Evolutionary conservation across 306 rosid species (phyloP).

Genomic region (Sophora flavescens): DNA sequence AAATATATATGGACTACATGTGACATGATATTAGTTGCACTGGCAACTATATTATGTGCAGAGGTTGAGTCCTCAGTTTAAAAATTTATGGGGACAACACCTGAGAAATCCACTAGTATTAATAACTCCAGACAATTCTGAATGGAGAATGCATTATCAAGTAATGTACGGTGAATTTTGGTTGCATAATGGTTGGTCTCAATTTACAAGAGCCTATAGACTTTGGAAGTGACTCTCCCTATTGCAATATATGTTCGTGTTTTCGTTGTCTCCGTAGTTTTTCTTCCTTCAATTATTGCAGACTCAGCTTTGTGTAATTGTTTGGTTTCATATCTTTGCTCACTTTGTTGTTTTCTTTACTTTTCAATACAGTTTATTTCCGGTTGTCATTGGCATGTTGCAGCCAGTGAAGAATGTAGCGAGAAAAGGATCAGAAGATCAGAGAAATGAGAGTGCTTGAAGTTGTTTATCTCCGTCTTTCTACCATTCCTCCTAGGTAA

Average conservation of each 20-base stretch:
- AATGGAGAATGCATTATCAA: too few relatives aligned
- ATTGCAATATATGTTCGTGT: slow-evolving; percentile 11
- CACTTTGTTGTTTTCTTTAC: slow-evolving; percentile 11
- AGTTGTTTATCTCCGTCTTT: slow-evolving; percentile 70
- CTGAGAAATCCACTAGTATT: too few relatives aligned
- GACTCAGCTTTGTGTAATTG: slow-evolving; percentile 3
- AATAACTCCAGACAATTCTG: too few relatives aligned
- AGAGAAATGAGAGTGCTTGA: slow-evolving; percentile 72
- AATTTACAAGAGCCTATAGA: too few relatives aligned
- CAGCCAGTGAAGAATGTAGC: slow-evolving; percentile 73
- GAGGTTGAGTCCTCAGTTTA: too few relatives aligned
- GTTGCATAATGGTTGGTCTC: too few relatives aligned
- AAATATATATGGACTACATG: too few relatives aligned
- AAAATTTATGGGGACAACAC: too few relatives aligned
- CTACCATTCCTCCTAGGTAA: slow-evolving; percentile 81
- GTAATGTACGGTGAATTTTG: too few relatives aligned
- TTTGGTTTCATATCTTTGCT: slow-evolving; percentile 22
- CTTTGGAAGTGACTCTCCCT: not conserved
- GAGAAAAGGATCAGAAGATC: too few relatives aligned
- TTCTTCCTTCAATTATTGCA: slow-evolving; percentile 1
- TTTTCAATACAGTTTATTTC: slow-evolving; percentile 58
- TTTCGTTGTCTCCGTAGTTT: not conserved
- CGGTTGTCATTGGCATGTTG: slow-evolving; percentile 62
- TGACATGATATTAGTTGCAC: too few relatives aligned
- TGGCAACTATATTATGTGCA: too few relatives aligned